Evolutionary conservation across 306 rosid species (phyloP), one percentile per base, ranked within the genome.

Genomic region (Albizia julibrissin): DNA sequence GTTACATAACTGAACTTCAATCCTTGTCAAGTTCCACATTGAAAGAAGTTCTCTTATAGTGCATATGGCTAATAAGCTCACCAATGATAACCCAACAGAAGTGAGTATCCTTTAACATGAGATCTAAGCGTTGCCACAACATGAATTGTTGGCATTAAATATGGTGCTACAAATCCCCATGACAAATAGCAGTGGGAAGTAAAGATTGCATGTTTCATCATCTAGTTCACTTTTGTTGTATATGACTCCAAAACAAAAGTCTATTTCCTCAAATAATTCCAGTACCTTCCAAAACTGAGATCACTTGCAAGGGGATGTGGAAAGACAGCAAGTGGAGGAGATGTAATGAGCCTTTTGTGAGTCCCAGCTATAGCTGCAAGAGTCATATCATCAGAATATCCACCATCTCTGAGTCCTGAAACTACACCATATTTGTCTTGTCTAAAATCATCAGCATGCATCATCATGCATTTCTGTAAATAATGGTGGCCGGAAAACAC

Each of bases 381-480:
- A 81, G 99, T 96, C 99, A 96, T 96, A 84, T 96, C 99, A 69
- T 96, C 99, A 6, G 99, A 96, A 87, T 96, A 96, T 86, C 99
- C 99, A 82, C 99, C 99, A 81, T 94, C 86, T 81, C 76, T 56
- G 84, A 96, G 99, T 80, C 87, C 94, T 22, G 99, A 89, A 66
- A 96, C 85, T 82, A 96, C 94, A 43, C 99, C 97, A 80, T 76
- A 88, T 29, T 89, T 89, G 72, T 96, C 97, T 71, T 49, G 84
- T 83, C 97, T 91, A 81, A 96, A 96, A 71, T 96, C 99, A 5
- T 92, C 93, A 80, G 97, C 97, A 84, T 94, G 99, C 98, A 96
- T 96, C 99, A n/a, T n/a, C n/a, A n/a, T n/a, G n/a, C n/a, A n/a
- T n/a, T n/a, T n/a, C n/a, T n/a, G n/a, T n/a, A n/a, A n/a, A n/a